Base-by-base conservation (phyloP, 345 rosid genomes). In the Populus tremula region DNA sequence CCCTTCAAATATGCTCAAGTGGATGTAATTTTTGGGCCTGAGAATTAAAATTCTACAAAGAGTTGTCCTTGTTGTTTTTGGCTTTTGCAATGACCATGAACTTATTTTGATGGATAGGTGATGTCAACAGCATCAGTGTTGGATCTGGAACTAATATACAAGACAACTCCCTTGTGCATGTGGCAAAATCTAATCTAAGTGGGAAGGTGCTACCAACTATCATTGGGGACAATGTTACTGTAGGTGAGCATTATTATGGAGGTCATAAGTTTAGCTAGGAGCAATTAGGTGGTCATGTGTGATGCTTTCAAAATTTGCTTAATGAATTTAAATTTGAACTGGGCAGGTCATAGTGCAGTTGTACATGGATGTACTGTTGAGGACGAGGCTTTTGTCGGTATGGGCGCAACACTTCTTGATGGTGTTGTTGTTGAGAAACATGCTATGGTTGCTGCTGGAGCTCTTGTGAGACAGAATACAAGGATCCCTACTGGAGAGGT, bases 71-170 rank as follows among this genome's bases (percentile, higher is more conserved):
- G 43, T 25, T 17, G 43, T 63, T 53, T 49, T 20, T 71, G 20
- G 61, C 38, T 71, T 69, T 73, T 68, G 41, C 49, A 49, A 71
- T 71, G 23, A 43, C 69, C 47, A 17, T 71, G 27, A 62, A n/a
- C 11, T 25, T 59, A n/a, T 47, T 59, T 39, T 70, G 61, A 8
- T 76, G 29, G 39, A 53, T 75, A 95, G 96, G 97, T 80, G 99
- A 95, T 84, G 97, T 88, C 79, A 92, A 95, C 87, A 90, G 87
- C 79, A 85, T 92, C 50, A 87, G 82, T 64, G 86, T 95, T 80
- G 98, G 99, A 75, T 86, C 93, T 70, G 90, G 98, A 82, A 95
- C 99, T 81, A 93, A 95, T 82, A 93, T 92, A 86, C 99, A 96
- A 77, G 99, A 96, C 83, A 93, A 96, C 82, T 92, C 99, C 36